Base-by-base conservation (phyloP, 2,329 filamentous ascomycete species). In the Hypoxylon sp. region DNA sequence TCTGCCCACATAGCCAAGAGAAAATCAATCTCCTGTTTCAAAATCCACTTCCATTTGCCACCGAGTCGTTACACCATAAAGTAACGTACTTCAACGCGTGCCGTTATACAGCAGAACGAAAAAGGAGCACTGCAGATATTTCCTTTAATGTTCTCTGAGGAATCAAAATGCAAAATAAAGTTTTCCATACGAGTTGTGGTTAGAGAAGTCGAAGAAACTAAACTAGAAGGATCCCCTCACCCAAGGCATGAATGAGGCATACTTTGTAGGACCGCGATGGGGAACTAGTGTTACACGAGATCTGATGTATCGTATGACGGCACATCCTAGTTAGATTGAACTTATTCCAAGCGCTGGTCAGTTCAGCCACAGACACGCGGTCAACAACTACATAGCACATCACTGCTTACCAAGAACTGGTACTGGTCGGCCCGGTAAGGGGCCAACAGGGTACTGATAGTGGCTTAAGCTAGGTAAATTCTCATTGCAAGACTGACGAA, bases 261-360 rank as follows among this genome's bases (percentile, higher is more conserved):
- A n/a, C n/a, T n/a, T n/a, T n/a, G n/a, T n/a, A 27, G 25, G 25
- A 3, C 25, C 25, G 25, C n/a, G 3, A 37, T 37, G 35, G 35
- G 13, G 13, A 14, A 37, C 35, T n/a, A 3, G 13, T 37, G 37
- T 17, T 17, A 42, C 37, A 42, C 37, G 37, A 42, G 37, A 42
- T 42, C n/a, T 42, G 14, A 42, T 42, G 37, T 17, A 17, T 17
- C n/a, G 37, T 42, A 20, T 20, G 37, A 17, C 14, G 37, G 37
- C 14, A 40, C 14, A 40, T n/a, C 37, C 37, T 40, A 17, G 14
- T 20, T 20, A 20, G 20, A 40, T 40, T 40, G 14, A 5, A 17
- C n/a, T 42, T 42, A n/a, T 37, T 42, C 37, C 37, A 42, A 14
- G n/a, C n/a, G n/a, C n/a, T 17, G n/a, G n/a, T 42, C 37, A 42